Evolutionary conservation across 2,329 filamentous ascomycete genomes (phyloP), one percentile per base, ranked within the genome.

Genomic region (Scolecobasidium constrictum): DNA sequence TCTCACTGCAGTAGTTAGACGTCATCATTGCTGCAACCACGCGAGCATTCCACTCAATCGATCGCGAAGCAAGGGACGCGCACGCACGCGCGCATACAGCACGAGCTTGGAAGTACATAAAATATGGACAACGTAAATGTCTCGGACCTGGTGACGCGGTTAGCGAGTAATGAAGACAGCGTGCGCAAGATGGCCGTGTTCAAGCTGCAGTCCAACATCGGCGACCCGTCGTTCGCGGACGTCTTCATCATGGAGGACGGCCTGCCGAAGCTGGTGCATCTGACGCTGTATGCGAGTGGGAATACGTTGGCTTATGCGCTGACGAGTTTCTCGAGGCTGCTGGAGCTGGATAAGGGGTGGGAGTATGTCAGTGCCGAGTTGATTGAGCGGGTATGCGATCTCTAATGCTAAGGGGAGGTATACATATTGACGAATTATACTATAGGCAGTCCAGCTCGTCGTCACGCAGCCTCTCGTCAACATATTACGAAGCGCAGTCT

Each of bases 281-380:
- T 96, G 42, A 86, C 92, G 49, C 78, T 96, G 71, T 77, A 78
- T 50, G 81, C 88, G 21, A 84, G 77, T 45, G 92, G 92, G 46
- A 98, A 98, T 63, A 96, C 92, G 1, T 72, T 98, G 57, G 92
- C 92, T 47, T 98, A 98, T 65, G 86, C 88, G 48, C 71, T 98
- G 47, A 90, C 94, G 51, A 92, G 86, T 54, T 74, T 96, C 53
- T 85, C 81, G 45, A 77, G 87, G 44, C 66, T 98, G 47, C 71
- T 98, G 48, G 92, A 98, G 65, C 83, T 96, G 31, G 92, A 96
- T 65, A 94, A 95, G 75, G 92, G 92, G 46, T 98, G 92, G 92
- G 88, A 96, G 49, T 78, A 83, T 47, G 84, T 88, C 54, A 79
- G 84, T 13, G 72, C 77, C 46, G 82, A 86, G 53, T 68, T 90